These are phyloP conservation scores for Didymella segeticola DNA, from an alignment of 2,329 filamentous ascomycete species.

Conservation along the genomic window DNA sequence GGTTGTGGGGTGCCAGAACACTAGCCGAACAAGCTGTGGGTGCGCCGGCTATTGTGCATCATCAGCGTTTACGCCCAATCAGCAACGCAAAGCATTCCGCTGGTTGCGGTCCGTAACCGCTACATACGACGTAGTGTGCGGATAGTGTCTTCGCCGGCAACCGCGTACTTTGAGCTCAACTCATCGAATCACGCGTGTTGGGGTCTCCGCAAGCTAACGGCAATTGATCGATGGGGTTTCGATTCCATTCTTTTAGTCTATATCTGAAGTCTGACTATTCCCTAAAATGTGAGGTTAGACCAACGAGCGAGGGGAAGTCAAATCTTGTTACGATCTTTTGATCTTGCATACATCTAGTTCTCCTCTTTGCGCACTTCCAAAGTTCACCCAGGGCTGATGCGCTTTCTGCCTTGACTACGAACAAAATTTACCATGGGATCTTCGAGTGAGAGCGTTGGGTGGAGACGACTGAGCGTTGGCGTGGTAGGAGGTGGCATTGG, in stretches of 20 bases:
- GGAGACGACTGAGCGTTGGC: constrained; percentile 42
- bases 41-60: neutral
- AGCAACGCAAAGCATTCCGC: neutral
- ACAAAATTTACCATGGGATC: constrained; percentile 13
- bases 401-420: neutral
- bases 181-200: neutral
- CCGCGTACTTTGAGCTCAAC: neutral
- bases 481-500: constrained; percentile 62
- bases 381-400: neutral
- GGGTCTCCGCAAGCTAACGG: neutral
- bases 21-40: neutral
- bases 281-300: neutral
- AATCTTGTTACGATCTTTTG: neutral
- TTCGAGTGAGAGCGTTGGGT: constrained; percentile 11
- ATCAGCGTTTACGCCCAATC: neutral
- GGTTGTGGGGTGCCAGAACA: neutral
- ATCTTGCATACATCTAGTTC: neutral
- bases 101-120: neutral
- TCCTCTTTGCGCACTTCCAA: neutral
- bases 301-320: neutral
- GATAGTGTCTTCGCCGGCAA: neutral
- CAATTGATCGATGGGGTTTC: neutral
- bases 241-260: neutral
- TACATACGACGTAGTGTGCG: no score
- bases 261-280: neutral